Conservation (phyloP, 1,284 basidiomycete species). For the Prillingera fragicola region DNA sequence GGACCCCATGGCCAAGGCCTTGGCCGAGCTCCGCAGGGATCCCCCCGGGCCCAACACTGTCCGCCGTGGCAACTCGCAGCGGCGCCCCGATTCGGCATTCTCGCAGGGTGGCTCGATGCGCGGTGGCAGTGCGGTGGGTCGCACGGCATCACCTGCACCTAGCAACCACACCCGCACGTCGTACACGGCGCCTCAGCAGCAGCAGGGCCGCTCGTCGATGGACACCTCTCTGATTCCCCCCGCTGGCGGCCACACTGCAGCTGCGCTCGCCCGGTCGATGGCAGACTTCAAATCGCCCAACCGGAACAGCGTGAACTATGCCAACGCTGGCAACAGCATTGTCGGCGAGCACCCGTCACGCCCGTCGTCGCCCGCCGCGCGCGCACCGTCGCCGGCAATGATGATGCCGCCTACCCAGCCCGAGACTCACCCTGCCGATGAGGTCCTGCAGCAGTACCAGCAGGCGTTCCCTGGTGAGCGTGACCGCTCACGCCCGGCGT, state of each 20-base stretch:
- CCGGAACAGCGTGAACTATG: constrained; percentile 49
- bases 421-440: constrained; percentile 57
- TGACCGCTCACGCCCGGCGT: constrained; percentile 51
- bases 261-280: constrained; percentile 45
- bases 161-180: constrained; percentile 18
- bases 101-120: constrained; percentile 24
- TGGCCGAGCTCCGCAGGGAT: constrained; percentile 54
- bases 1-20: constrained; percentile 70
- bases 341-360: constrained; percentile 68
- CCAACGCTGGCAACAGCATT: constrained; percentile 59
- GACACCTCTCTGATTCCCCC: constrained; percentile 47
- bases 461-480: constrained; percentile 84
- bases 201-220: constrained; percentile 19
- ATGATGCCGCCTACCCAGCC: constrained; percentile 62
- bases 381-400: constrained; percentile 53
- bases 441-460: constrained; percentile 70
- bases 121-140: not conserved
- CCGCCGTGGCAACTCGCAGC: constrained; percentile 38
- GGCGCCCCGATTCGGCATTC: constrained; percentile 38
- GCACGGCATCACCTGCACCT: constrained; percentile 30
- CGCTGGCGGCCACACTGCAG: constrained; percentile 46
- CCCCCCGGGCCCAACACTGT: constrained; percentile 43
- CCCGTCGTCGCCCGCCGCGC: constrained; percentile 61
- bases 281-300: constrained; percentile 45
- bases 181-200: constrained; percentile 12